Percentiles rank a stretch among this genome's conserved stretches.
These are phyloP conservation scores for Aquanectria penicillioides DNA, from an alignment of 2,329 filamentous ascomycete species.

Conservation along the genomic window DNA sequence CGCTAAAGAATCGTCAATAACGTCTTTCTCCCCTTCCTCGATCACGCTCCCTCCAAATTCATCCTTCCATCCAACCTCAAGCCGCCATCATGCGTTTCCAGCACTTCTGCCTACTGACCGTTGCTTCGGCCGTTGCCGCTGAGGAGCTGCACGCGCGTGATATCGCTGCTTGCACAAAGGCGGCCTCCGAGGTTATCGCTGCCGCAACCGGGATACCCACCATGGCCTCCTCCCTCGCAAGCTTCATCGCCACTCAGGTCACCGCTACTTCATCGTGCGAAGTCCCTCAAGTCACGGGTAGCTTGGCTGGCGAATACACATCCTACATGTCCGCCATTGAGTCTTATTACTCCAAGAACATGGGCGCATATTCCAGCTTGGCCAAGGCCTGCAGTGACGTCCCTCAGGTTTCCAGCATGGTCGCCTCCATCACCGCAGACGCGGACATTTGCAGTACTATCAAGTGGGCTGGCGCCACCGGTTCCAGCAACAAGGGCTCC, in stretches of 20 bases:
- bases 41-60: too few species aligned
- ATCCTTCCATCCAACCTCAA: too few species aligned
- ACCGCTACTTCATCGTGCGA: conserved; percentile 37
- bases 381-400: conserved; percentile 43
- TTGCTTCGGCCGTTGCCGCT: too few species aligned
- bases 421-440: conserved; percentile 2
- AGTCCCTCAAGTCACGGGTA: conserved; percentile 41
- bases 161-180: too few species aligned
- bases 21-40: too few species aligned
- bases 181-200: conserved; percentile 30
- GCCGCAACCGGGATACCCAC: conserved; percentile 36
- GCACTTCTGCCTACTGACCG: too few species aligned
- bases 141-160: too few species aligned
- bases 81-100: too few species aligned
- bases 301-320: conserved; percentile 39
- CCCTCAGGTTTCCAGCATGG: conserved; percentile 28
- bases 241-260: conserved; percentile 31
- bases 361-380: conserved; percentile 30
- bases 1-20: too few species aligned
- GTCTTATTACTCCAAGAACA: conserved; percentile 36
- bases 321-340: conserved; percentile 34
- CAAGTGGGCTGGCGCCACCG: too few species aligned
- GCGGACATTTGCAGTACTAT: conserved; percentile 21
- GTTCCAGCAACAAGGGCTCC: too few species aligned
- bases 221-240: conserved; percentile 23